These are phyloP conservation scores for Gossypium aridum DNA, from an alignment of 441 rosid species.

Conservation along the genomic window DNA sequence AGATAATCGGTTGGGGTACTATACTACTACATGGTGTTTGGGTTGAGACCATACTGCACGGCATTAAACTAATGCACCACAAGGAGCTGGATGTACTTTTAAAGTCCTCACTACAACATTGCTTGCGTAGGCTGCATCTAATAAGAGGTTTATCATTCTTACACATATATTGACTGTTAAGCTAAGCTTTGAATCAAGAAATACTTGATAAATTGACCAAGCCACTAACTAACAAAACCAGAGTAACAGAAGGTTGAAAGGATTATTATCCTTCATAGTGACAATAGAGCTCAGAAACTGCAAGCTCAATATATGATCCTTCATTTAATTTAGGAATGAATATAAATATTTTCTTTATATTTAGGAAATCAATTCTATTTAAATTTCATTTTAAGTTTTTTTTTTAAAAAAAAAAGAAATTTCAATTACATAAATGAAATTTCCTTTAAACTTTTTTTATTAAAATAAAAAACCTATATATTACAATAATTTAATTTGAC, in stretches of 20 bases:
- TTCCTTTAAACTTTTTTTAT: too few species aligned
- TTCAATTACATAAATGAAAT: too few species aligned
- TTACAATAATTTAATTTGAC: too few species aligned
- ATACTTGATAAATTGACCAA: neutral
- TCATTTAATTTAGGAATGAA: too few species aligned
- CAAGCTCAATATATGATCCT: neutral
- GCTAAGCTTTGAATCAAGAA: neutral
- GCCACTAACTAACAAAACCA: neutral
- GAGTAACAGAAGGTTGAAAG: neutral
- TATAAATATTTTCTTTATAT: too few species aligned
- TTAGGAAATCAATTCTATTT: too few species aligned
- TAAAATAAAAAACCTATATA: too few species aligned
- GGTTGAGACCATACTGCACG: neutral
- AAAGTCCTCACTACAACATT: neutral
- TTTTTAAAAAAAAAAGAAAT: too few species aligned
- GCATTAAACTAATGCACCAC: slow-evolving; percentile 4
- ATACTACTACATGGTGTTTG: neutral
- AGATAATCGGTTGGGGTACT: neutral
- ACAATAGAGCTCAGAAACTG: neutral
- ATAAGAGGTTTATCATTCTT: neutral
- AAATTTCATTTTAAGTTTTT: too few species aligned
- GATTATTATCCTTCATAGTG: neutral
- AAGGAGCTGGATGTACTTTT: neutral
- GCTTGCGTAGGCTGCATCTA: neutral
- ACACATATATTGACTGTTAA: neutral